Percentiles rank a stretch among this genome's conserved stretches.
Evolutionary conservation across 139 green algal genomes (phyloP).

Genomic region (Micractinium sp.): DNA sequence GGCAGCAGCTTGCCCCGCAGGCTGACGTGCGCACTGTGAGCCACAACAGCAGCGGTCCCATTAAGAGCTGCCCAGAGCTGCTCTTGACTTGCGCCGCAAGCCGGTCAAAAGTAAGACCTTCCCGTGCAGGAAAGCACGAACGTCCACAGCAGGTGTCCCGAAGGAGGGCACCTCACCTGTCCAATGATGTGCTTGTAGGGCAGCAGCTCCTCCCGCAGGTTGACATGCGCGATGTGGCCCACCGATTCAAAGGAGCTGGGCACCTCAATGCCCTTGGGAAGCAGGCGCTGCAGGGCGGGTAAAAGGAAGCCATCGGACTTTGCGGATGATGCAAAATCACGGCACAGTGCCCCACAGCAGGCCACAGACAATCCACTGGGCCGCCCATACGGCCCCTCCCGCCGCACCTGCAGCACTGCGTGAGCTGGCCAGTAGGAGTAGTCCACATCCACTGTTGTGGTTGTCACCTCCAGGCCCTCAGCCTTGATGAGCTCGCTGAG

Average conservation of each 20-base stretch:
- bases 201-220: conserved; percentile 89
- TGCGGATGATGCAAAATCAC: neutral
- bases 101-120: too few species aligned
- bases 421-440: conserved; percentile 67
- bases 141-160: too few species aligned
- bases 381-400: too few species aligned
- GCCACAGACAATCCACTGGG: neutral
- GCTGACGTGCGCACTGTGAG: too few species aligned
- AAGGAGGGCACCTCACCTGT: conserved; percentile 56
- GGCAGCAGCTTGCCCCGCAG: too few species aligned
- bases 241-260: conserved; percentile 94
- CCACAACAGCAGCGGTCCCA: neutral
- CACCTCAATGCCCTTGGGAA: conserved; percentile 82
- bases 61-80: neutral
- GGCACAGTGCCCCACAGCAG: neutral
- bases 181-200: conserved; percentile 85
- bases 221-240: conserved; percentile 97
- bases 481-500: neutral
- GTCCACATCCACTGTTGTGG: conserved; percentile 58
- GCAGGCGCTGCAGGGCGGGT: conserved; percentile 64
- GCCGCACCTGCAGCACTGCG: conserved; percentile 34
- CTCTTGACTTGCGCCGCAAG: too few species aligned
- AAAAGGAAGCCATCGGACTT: too few species aligned
- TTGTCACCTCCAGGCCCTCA: conserved; percentile 19
- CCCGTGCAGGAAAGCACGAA: too few species aligned